Evolutionary conservation across 1,139 yeast species (phyloP), one percentile per base, ranked within the genome.

Genomic region (Suhomyces bribrorum): DNA sequence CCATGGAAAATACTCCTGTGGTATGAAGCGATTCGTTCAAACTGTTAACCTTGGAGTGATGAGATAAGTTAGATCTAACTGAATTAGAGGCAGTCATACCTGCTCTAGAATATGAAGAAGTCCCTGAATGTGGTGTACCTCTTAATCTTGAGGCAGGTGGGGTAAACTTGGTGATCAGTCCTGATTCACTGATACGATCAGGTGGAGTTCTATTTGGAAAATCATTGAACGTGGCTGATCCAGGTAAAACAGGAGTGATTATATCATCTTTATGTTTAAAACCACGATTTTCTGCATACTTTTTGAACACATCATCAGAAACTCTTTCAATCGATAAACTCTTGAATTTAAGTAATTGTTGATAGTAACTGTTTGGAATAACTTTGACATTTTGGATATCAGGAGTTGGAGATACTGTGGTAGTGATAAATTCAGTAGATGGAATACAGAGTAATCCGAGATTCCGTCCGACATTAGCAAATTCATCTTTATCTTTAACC

Each of bases 321-420:
- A 77, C 62, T 44, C 69, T 69, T 32, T 74, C 79, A 38, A 77
- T 57, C 15, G 69, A 62, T 48, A 73, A 51, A 2, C 64, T 49
- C 41, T 73, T 78, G 34, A 65, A 64, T 39, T 66, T 69, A 14
- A 77, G 59, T 45, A 83, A 60, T 54, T 79, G 79, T 47, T 75
- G 75, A 57, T 81, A 84, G 54, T 83, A 83, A 3, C 80, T 71
- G 7, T 75, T 65, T 11, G 90, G 89, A 26, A 84, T 55, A 6
- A 82, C 80, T 39, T 81, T 81, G 26, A 82, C 82, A 47, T 77
- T 77, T 9, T 65, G 62, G n/a, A 70, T 59, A 44, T 81, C 86
- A 2, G 85, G 79, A 7, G 59, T 61, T 50, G 76, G 71, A 8
- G 77, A 73, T 23, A 75, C 72, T 2, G 82, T 79, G 0, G 86